Percentiles rank a stretch among this genome's conserved stretches.
These are phyloP conservation scores for Vaccinium macrocarpon DNA, from an alignment of 148 eudicot genomes.

Conservation along the genomic window DNA sequence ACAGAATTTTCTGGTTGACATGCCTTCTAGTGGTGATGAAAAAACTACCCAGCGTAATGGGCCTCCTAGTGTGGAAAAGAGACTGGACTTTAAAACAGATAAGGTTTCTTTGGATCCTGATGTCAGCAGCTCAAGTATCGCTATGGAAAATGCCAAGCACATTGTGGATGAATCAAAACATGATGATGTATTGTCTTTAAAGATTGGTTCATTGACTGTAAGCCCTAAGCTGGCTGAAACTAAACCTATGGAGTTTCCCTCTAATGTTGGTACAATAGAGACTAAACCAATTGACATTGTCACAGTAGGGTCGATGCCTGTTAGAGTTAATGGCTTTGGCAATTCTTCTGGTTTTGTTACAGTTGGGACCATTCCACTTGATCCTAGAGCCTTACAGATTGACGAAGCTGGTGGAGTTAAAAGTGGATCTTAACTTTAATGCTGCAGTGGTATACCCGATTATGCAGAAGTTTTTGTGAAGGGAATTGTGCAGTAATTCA, in stretches of 20 bases:
- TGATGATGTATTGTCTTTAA: conserved; percentile 35
- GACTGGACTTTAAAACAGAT: conserved; percentile 16
- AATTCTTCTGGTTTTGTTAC: conserved; percentile 57
- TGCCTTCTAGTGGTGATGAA: conserved; percentile 36
- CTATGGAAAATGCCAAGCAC: conserved; percentile 16
- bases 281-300: conserved; percentile 38
- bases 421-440: conserved; percentile 22
- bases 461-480: not conserved
- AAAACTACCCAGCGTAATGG: conserved; percentile 25
- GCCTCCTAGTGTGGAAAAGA: conserved; percentile 23
- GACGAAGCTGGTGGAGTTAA: conserved; percentile 32
- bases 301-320: conserved; percentile 78
- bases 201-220: conserved; percentile 61
- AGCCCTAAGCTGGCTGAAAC: conserved; percentile 42
- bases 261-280: conserved; percentile 17
- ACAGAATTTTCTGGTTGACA: conserved; percentile 34
- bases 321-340: conserved; percentile 50
- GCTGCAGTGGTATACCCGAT: not conserved
- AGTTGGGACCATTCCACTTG: conserved; percentile 83
- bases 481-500: not conserved
- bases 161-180: conserved; percentile 25
- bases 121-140: conserved; percentile 14
- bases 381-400: conserved; percentile 57
- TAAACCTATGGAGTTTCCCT: conserved; percentile 24
- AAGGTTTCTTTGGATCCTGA: conserved; percentile 16